phyloP scores from a whole-genome alignment of 2,329 filamentous ascomycete species.

The Diplodia seriata region DNA sequence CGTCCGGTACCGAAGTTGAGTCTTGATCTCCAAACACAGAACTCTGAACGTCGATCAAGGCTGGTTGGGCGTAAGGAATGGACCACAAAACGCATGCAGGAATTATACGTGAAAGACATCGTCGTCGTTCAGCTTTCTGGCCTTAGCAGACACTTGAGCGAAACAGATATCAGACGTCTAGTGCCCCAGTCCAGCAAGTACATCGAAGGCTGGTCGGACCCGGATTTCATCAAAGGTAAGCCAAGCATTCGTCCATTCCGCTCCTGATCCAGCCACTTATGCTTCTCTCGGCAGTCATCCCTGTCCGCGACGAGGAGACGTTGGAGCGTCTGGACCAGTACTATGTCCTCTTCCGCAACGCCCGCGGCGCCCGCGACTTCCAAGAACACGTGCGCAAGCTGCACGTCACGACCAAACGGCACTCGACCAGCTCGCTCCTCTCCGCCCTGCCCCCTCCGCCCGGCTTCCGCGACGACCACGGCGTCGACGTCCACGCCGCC shows the following conservation, averaged over 20 bases:
- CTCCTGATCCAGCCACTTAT: not conserved
- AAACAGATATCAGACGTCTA: slow-evolving; percentile 75
- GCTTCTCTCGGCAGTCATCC: slow-evolving; percentile 58
- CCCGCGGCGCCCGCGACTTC: slow-evolving; percentile 67
- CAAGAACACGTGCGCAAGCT: slow-evolving; percentile 61
- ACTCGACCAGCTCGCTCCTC: slow-evolving; percentile 52
- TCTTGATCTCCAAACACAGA: slow-evolving; percentile 6
- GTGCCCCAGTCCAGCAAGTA: slow-evolving; percentile 64
- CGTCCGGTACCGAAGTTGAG: slow-evolving; percentile 15
- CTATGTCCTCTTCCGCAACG: slow-evolving; percentile 70
- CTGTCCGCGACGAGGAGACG: slow-evolving; percentile 68
- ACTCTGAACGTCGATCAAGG: not conserved
- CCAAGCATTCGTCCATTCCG: not conserved
- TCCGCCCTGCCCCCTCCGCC: slow-evolving; percentile 54
- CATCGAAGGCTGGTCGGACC: slow-evolving; percentile 69
- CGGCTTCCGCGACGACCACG: slow-evolving; percentile 51
- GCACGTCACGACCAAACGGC: slow-evolving; percentile 55
- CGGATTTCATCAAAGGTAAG: slow-evolving; percentile 65
- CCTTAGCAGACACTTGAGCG: slow-evolving; percentile 65
- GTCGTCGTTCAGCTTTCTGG: slow-evolving; percentile 37
- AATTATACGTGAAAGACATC: not conserved
- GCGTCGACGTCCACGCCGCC: slow-evolving; percentile 45
- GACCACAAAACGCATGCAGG: slow-evolving; percentile 6
- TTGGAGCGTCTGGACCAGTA: slow-evolving; percentile 70
- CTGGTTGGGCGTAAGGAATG: not conserved